These are phyloP conservation scores for Cylindricascospora bacillispora DNA, from an alignment of 1,139 yeast genomes.

Conservation along the genomic window DNA sequence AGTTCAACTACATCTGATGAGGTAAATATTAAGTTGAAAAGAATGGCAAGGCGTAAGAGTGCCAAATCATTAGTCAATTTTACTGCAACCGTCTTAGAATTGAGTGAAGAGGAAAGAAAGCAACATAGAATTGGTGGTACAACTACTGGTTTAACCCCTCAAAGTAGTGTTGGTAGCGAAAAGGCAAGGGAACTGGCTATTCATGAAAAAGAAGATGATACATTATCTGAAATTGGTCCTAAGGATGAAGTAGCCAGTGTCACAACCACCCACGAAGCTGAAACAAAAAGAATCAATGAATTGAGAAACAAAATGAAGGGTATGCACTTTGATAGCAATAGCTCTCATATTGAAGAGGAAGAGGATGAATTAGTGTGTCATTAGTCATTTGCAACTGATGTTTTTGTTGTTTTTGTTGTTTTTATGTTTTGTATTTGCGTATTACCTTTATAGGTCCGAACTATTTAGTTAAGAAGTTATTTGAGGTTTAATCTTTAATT, in stretches of 20 bases:
- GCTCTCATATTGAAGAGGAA: not conserved
- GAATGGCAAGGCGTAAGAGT: conserved; percentile 50
- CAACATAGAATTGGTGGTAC: conserved; percentile 19
- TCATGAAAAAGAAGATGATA: conserved; percentile 2
- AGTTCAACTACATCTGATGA: conserved; percentile 8
- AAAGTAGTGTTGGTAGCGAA: conserved; percentile 12
- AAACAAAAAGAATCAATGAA: conserved; percentile 11
- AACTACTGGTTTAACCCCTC: conserved; percentile 15
- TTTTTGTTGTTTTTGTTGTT: too few relatives aligned
- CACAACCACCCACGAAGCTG: conserved; percentile 9
- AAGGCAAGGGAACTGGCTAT: conserved; percentile 7
- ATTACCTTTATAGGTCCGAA: too few relatives aligned
- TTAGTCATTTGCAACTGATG: too few relatives aligned
- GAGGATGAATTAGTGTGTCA: conserved; percentile 3
- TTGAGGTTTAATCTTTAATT: too few relatives aligned
- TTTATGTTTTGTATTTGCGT: too few relatives aligned
- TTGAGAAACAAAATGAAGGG: conserved; percentile 14
- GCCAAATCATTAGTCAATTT: conserved; percentile 57
- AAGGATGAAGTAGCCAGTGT: not conserved
- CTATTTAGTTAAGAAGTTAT: too few relatives aligned
- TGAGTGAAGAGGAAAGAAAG: conserved; percentile 46
- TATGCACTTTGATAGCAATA: conserved; percentile 3
- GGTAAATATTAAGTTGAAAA: conserved; percentile 13
- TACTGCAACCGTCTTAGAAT: conserved; percentile 53
- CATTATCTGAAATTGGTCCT: conserved; percentile 1